phyloP scores from a whole-genome alignment of 176 grass and related monocot genomes.

The Elymus sibiricus region DNA sequence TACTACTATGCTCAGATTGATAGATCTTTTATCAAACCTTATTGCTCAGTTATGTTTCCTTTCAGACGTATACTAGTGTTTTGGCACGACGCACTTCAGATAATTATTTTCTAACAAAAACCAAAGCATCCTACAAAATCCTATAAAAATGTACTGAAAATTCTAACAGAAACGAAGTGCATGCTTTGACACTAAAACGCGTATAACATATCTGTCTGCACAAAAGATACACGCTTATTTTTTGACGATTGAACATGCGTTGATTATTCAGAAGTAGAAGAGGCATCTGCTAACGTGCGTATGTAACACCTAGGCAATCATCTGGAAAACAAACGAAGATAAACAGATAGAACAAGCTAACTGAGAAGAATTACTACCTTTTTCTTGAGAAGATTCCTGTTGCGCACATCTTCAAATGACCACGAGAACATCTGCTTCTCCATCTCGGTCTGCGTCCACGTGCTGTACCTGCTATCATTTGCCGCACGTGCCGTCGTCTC shows the following conservation, averaged over 20 bases:
- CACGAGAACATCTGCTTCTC: constrained; percentile 45
- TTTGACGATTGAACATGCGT: not conserved
- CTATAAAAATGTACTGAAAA: not conserved
- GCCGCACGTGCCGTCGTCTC: not conserved
- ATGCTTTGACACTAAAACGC: not conserved
- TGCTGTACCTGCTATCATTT: constrained; percentile 13
- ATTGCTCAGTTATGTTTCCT: not conserved
- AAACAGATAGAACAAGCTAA: not conserved
- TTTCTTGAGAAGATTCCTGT: constrained; percentile 44
- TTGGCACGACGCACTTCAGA: not conserved
- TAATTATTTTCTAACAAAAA: not conserved
- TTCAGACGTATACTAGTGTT: not conserved
- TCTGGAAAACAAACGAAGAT: not conserved
- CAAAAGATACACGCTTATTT: not conserved
- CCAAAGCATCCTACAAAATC: not conserved
- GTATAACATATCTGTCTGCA: no score
- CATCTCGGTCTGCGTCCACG: constrained; percentile 28
- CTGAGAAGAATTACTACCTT: constrained; percentile 21
- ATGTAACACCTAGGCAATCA: not conserved
- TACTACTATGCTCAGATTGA: not conserved
- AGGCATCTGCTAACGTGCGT: not conserved
- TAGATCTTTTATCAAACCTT: not conserved
- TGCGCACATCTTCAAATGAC: constrained; percentile 40
- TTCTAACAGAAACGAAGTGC: not conserved
- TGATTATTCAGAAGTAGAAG: not conserved